Evolutionary conservation across 192 early-diverging fungal genomes (phyloP), one percentile per base, ranked within the genome.

Genomic region (Rhizophagus prolifer): DNA sequence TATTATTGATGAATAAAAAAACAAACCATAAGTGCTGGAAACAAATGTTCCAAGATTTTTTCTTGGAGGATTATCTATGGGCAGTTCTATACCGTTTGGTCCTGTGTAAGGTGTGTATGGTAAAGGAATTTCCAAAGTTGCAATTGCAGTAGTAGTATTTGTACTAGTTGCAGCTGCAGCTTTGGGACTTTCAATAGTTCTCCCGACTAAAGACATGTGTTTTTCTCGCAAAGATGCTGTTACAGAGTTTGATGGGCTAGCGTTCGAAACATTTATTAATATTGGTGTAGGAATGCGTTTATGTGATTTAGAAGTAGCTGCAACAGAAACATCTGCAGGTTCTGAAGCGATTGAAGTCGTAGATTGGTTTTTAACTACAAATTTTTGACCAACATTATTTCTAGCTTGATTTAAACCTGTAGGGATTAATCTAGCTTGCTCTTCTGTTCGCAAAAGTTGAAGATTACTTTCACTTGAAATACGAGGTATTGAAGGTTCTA

Each of bases 81-180:
- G n/a, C 10, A 30, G 12, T 25, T 54, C 47, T 16, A 19, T 19
- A 67, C 65, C 31, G 23, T 44, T 67, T 23, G 31, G 0, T 2
- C 9, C 50, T 12, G 77, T 77, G 46, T 81, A 78, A 19, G 78
- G 64, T 7, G 74, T 76, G 21, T 76, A 75, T 28, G 75, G 69
- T n/a, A 69, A 67, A 14, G 83, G 81, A 0, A 81, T 68, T 44
- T 86, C 82, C 60, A 86, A 82, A 9, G 72, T 83, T 0, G 82
- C 86, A 12, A 75, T 75, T 8, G 63, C 86, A 14, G 83, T 85
- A 6, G 81, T 81, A 31, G 78, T 80, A n/a, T 75, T 82, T 58
- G 83, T 87, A 68, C 84, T 85, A 2, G 83, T 87, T 6, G 82
- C 86, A 58, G 86, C 80, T 5, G 76, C 79, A 41, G 86, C 86